Evolutionary conservation across 1,284 basidiomycete genomes (phyloP).

Genomic region (Cutaneotrichosporon mucoides): DNA sequence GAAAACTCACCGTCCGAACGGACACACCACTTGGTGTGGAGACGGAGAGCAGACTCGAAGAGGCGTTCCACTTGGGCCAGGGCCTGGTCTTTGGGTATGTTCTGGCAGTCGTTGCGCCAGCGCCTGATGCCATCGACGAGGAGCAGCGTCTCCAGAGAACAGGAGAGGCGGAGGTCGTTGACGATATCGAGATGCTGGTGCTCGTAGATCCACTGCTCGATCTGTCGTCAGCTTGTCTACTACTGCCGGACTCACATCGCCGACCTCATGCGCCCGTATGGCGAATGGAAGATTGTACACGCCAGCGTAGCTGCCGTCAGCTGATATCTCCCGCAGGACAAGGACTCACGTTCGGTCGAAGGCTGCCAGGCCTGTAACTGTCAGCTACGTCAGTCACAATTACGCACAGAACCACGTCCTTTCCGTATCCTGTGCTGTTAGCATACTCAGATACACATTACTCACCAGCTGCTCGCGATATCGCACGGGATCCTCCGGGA

Average conservation of each 20-base stretch:
- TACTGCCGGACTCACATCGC: background rate
- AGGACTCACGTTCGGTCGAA: background rate
- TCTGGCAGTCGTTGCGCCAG: background rate
- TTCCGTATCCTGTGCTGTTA: background rate
- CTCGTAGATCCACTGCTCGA: slow-evolving; percentile 5
- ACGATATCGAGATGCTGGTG: slow-evolving; percentile 4
- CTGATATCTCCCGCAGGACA: no score
- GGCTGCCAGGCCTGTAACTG: background rate
- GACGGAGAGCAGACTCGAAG: background rate
- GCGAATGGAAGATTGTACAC: slow-evolving; percentile 1
- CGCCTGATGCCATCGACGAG: background rate
- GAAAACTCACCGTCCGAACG: background rate
- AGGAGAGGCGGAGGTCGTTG: slow-evolving; percentile 5
- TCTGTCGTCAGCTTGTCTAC: background rate
- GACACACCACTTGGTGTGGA: slow-evolving; percentile 5
- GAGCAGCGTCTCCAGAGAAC: slow-evolving; percentile 1
- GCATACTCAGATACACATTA: no score
- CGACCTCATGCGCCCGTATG: background rate
- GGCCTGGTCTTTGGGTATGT: background rate
- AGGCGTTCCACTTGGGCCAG: slow-evolving; percentile 2
- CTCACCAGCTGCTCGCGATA: background rate
- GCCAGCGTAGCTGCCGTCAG: background rate
- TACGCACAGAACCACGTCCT: background rate
- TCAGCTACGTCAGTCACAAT: no score
- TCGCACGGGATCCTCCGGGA: background rate